phyloP scores from a whole-genome alignment of 2,329 filamentous ascomycete species.

The Scedosporium apiospermum region DNA sequence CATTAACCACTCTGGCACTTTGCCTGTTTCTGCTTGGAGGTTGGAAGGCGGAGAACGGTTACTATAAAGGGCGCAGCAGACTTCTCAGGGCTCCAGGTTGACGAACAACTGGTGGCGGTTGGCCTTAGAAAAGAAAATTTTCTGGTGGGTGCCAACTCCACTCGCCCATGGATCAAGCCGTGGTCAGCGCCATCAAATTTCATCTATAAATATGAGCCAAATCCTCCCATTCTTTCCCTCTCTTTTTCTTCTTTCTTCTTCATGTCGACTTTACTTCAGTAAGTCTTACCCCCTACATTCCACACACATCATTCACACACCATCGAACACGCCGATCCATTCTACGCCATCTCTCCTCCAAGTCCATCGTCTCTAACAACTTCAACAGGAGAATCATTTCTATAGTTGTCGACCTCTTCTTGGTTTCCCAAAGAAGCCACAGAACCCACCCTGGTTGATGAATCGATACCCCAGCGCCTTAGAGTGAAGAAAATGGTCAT shows the following conservation, averaged over 20 bases:
- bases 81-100: neutral
- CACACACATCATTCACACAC: slow-evolving; percentile 8
- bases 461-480: slow-evolving; percentile 77
- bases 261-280: slow-evolving; percentile 56
- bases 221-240: slow-evolving; percentile 18
- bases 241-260: slow-evolving; percentile 41
- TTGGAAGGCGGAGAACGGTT: neutral
- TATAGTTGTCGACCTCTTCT: slow-evolving; percentile 94
- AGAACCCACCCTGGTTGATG: slow-evolving; percentile 95
- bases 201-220: neutral
- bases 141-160: no score
- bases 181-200: slow-evolving; percentile 1
- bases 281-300: slow-evolving; percentile 24
- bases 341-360: neutral
- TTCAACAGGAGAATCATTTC: slow-evolving; percentile 75
- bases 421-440: slow-evolving; percentile 87
- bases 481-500: slow-evolving; percentile 64
- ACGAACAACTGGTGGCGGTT: neutral
- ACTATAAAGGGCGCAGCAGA: neutral
- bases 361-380: slow-evolving; percentile 12
- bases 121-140: neutral
- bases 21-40: neutral
- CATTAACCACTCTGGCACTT: slow-evolving; percentile 6
- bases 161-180: no score
- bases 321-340: neutral